Conservation (phyloP, 2,329 filamentous ascomycete genomes). For the Verticillium isaacii region DNA sequence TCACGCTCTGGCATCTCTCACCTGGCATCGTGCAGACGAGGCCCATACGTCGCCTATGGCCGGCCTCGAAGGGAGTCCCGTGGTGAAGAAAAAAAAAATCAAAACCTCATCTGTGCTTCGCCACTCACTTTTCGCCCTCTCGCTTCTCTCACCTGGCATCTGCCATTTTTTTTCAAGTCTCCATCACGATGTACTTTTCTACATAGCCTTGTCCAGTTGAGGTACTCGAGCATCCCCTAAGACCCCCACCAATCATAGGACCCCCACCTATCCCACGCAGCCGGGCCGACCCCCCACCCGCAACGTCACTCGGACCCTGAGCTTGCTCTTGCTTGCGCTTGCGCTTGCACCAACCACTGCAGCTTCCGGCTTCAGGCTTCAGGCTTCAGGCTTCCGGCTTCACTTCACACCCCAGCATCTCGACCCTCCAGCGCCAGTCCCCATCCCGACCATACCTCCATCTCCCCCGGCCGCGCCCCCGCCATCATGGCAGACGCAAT, state of each 20-base stretch:
- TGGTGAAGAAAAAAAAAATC: no score
- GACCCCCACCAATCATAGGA: neutral
- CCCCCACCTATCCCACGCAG: neutral
- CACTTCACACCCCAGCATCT: neutral
- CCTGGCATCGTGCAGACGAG: no score
- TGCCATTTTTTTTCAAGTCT: no score
- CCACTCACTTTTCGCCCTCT: no score
- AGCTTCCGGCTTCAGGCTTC: neutral
- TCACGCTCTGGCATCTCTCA: no score
- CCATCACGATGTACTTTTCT: no score
- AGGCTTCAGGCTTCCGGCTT: neutral
- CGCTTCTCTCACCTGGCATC: no score
- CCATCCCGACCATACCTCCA: neutral
- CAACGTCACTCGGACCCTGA: neutral
- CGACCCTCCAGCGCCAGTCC: neutral
- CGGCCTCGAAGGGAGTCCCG: no score
- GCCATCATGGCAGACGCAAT: constrained; percentile 16
- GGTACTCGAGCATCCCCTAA: no score
- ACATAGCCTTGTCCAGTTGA: no score
- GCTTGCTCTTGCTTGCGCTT: neutral
- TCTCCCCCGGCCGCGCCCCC: neutral
- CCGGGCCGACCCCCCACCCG: neutral
- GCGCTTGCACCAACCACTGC: neutral
- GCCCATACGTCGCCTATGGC: no score
- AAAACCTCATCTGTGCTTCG: no score